Conservation (phyloP, 345 rosid genomes). For the Linum lewisii region DNA sequence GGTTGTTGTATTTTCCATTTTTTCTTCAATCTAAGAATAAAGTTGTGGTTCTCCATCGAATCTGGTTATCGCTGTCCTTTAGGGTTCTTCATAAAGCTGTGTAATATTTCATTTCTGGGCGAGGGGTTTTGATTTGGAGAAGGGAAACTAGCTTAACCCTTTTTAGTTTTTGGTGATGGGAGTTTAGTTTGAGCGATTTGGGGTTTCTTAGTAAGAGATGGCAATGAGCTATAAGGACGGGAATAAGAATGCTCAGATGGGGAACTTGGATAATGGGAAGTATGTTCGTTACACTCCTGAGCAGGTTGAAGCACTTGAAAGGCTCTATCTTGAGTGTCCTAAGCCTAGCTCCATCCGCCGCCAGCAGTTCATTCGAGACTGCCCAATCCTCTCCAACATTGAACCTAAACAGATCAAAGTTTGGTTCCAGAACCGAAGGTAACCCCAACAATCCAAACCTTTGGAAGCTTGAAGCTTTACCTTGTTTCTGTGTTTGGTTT, state of each 20-base stretch:
- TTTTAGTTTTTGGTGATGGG: neutral
- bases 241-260: constrained; percentile 28
- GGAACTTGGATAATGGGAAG: constrained; percentile 84
- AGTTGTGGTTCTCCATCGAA: too few species aligned
- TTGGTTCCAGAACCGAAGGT: constrained; percentile 99
- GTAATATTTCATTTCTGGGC: too few species aligned
- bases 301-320: constrained; percentile 99
- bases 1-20: too few species aligned
- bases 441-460: constrained; percentile 6
- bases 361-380: constrained; percentile 94
- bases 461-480: neutral
- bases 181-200: neutral
- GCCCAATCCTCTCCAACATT: constrained; percentile 97
- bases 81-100: too few species aligned
- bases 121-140: too few species aligned
- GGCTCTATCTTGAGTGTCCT: constrained; percentile 98
- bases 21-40: too few species aligned
- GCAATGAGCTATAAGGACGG: constrained; percentile 94
- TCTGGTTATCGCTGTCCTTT: too few species aligned
- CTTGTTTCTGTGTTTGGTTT: neutral
- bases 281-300: constrained; percentile 98
- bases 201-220: constrained; percentile 29
- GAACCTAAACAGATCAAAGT: constrained; percentile 99
- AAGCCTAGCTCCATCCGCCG: constrained; percentile 98
- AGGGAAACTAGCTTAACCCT: too few species aligned